Conservation (phyloP, 768 basidiomycete species). For the Boletus vermiculosoides region DNA sequence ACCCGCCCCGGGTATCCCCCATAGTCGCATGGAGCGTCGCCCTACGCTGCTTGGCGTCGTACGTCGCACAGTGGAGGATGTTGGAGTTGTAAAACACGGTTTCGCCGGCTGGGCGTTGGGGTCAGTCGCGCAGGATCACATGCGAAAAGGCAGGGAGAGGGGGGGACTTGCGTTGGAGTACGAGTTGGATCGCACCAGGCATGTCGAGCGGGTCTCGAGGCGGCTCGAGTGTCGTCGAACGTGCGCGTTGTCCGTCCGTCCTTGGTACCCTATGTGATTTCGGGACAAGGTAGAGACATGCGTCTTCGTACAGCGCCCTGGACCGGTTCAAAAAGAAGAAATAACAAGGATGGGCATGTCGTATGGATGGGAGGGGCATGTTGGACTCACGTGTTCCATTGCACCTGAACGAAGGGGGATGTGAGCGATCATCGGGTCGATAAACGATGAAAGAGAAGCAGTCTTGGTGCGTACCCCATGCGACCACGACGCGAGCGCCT, state of each 20-base stretch:
- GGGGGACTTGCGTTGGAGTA: constrained; percentile 47
- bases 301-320: constrained; percentile 59
- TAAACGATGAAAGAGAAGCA: neutral
- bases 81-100: constrained; percentile 82
- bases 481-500: constrained; percentile 57
- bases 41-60: constrained; percentile 47
- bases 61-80: constrained; percentile 72
- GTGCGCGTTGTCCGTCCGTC: constrained; percentile 54
- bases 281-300: constrained; percentile 71
- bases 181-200: constrained; percentile 62
- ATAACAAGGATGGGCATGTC: neutral
- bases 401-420: constrained; percentile 43
- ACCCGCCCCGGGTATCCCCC: constrained; percentile 61
- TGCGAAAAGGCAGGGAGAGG: too few species aligned
- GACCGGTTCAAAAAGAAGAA: neutral
- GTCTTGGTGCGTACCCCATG: constrained; percentile 51
- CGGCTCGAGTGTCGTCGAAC: constrained; percentile 49
- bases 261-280: constrained; percentile 59
- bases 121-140: neutral
- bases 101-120: constrained; percentile 48
- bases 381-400: constrained; percentile 73
- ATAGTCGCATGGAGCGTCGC: constrained; percentile 72
- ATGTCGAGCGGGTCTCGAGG: constrained; percentile 61
- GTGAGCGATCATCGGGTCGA: neutral
- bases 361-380: neutral